Evolutionary conservation across 2,329 filamentous ascomycete species (phyloP), one percentile per base, ranked within the genome.

Genomic region (Boeremia lycopersici): DNA sequence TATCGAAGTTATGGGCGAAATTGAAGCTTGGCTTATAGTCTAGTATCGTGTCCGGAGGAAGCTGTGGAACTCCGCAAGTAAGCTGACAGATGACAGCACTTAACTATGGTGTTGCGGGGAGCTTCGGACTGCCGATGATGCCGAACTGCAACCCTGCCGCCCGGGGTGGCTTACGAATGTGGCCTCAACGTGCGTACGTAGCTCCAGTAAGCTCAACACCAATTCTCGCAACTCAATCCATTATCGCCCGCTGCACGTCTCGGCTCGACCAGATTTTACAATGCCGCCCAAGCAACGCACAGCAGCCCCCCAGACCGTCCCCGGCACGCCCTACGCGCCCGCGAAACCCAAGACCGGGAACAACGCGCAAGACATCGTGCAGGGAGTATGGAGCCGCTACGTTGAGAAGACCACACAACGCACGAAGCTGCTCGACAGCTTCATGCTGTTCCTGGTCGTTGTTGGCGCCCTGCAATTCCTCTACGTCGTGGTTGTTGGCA

Each of bases 401-500:
- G 75, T 88, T 50, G 80, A 88, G 64, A 83, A 86, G 65, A 99
- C 95, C 39, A 87, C 93, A 41, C 93, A 96, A 82, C 87, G 93
- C 60, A 93, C 89, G 42, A 95, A 96, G 84, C 84, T 99, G 58
- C 84, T 98, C 59, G 95, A 99, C 76, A 84, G 85, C 31, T 99
- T 99, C 76, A 87, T 99, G 85, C 85, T 78, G 3, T 99, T 97
- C 75, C 80, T 99, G 55, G 86, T 95, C 19, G 82, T 88, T 1
- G 90, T 96, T 4, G 95, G 92, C 45, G 91, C 81, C n/a, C 75
- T 98, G 68, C 95, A 99, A 78, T 98, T 99, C 76, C 75, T 90
- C 56, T 99, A 99, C 78, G 97, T 93, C 74, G 81, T 97, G 51
- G 71, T 98, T 65, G 91, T 87, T 49, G 95, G 95, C 63, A 98